Base-by-base conservation (phyloP, 176 grass and related monocot genomes). In the Secale cereale region DNA sequence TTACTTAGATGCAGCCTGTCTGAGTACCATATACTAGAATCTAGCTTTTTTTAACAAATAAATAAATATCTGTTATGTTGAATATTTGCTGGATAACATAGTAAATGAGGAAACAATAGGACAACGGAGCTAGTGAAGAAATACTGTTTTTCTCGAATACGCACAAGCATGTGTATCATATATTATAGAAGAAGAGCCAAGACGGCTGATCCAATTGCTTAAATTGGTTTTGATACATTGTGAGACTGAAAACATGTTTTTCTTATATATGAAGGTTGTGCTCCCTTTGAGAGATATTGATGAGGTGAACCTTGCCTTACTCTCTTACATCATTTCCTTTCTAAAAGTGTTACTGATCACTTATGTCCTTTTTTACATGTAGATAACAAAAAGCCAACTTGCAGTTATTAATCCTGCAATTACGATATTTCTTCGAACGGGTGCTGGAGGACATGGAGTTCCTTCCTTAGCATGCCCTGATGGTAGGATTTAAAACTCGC, bases 371-470 rank as follows among this genome's bases (percentile, higher is more conserved):
- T 16, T 75, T 76, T 84, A 57, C 78, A 76, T 83, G 81, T 61
- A 99, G 97, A 99, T 99, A 82, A 87, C 82, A 57, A 88, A 86
- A 87, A 96, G 93, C 60, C 89, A 95, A 70, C 97, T 96, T 88
- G 97, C 97, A 79, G 76, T 99, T 81, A 99, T 99, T 78, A 99
- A 99, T 84, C 97, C 97, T 84, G 97, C 97, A 88, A 90, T 99
- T 84, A 99, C 93, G 23, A 99, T 99, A 84, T 90, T 94, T 94
- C 91, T 99, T 78, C 91, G 93, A 39, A 90, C 85, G 81, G 97
- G 97, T 43, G 97, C 97, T 78, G 97, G 97, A 46, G 97, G 97
- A 69, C 88, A 94, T 85, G 97, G 97, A 39, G 97, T 99, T 63
- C 97, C 97, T 89, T 91, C 93, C 78, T 91, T 99, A 86, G 93